Percentiles rank a stretch among this genome's conserved stretches.
phyloP scores from a whole-genome alignment of 306 rosid species.

The Quercus ilex region DNA sequence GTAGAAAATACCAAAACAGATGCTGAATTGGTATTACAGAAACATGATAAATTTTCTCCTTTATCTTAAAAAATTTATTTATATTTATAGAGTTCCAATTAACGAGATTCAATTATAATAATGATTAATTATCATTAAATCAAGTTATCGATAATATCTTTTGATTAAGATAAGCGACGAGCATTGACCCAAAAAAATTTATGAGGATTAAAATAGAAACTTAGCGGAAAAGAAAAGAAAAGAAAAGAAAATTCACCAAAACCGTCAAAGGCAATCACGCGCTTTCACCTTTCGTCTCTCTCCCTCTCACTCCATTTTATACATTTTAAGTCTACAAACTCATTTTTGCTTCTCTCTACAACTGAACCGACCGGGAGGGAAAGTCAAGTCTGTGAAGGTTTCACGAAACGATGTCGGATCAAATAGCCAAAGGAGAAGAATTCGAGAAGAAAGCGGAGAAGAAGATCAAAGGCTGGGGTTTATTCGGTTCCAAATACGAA shows the following conservation, averaged over 20 bases:
- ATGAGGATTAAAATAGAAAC: no score
- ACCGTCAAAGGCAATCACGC: not conserved
- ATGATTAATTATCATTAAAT: no score
- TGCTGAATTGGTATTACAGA: no score
- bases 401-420: conserved; percentile 30
- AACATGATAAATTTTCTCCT: no score
- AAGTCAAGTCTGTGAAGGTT: not conserved
- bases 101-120: no score
- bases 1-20: no score
- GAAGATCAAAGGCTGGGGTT: conserved; percentile 35
- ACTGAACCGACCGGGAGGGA: not conserved
- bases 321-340: not conserved
- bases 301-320: not conserved
- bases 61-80: no score
- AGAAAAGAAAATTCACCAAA: not conserved
- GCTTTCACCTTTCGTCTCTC: not conserved
- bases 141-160: accelerated
- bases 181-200: no score
- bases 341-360: not conserved
- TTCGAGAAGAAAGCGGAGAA: conserved; percentile 42
- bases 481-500: conserved; percentile 38
- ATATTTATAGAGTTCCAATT: no score
- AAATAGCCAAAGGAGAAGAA: conserved; percentile 30
- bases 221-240: no score
- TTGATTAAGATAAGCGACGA: no score